Percentiles rank a stretch among this genome's conserved stretches.
phyloP scores from a whole-genome alignment of 139 green algal species.

The Prasinococcaceae sp. region DNA sequence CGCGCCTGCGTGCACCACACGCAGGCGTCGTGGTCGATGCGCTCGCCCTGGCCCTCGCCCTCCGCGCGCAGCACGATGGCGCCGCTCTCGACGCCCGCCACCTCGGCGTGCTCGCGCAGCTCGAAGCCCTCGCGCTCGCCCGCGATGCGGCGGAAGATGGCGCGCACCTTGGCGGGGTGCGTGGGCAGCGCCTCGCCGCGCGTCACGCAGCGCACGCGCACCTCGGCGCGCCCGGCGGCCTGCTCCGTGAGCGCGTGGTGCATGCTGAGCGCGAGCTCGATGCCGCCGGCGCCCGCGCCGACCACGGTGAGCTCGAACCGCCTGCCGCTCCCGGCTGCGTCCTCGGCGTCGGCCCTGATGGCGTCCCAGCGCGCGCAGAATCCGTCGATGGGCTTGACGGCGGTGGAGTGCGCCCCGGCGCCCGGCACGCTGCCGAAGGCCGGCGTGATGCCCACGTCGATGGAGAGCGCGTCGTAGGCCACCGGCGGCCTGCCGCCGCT shows the following conservation, averaged over 20 bases:
- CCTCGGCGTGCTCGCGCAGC: conserved; percentile 20
- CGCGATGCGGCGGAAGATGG: conserved; percentile 23
- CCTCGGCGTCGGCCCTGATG: no score
- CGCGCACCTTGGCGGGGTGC: conserved; percentile 22
- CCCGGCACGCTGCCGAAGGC: conserved; percentile 37
- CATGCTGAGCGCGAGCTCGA: conserved; percentile 73
- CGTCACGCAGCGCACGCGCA: conserved; percentile 28
- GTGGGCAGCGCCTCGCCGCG: conserved; percentile 28
- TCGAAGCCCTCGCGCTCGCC: conserved; percentile 22
- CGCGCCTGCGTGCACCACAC: conserved; percentile 88
- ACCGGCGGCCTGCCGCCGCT: conserved; percentile 36
- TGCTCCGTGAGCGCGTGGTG: conserved; percentile 47
- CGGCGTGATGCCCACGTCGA: conserved; percentile 85
- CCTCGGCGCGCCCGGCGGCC: no score
- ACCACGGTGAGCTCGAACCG: conserved; percentile 58
- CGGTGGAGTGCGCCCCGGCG: conserved; percentile 39
- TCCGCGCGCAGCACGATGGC: conserved; percentile 34
- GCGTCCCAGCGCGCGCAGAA: conserved; percentile 33
- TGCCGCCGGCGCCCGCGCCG: conserved; percentile 71
- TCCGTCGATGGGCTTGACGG: conserved; percentile 84
- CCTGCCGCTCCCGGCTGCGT: no score
- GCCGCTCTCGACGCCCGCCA: conserved; percentile 22
- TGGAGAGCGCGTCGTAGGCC: conserved; percentile 73
- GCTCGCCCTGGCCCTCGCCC: neutral
- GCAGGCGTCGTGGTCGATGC: conserved; percentile 61